phyloP scores from a whole-genome alignment of 495 filamentous ascomycete species.

The Penicillium silybi region DNA sequence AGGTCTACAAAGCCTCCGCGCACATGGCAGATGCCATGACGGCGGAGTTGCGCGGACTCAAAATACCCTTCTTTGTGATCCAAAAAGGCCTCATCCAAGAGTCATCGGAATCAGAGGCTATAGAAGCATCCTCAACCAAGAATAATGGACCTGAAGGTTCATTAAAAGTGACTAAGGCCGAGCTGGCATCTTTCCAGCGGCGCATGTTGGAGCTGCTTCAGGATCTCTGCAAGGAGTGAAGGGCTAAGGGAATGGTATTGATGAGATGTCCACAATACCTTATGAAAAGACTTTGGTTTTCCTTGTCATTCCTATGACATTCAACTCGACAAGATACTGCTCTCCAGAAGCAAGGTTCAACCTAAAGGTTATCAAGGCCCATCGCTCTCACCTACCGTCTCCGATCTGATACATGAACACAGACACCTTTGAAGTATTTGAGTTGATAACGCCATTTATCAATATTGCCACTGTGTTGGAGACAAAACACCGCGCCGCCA shows the following conservation, averaged over 20 bases:
- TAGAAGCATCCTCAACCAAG: neutral
- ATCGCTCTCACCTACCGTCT: neutral
- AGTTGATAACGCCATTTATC: too few relatives aligned
- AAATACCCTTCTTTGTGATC: constrained; percentile 64
- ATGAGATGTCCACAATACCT: neutral
- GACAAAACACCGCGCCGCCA: too few relatives aligned
- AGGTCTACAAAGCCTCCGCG: constrained; percentile 55
- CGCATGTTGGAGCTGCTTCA: constrained; percentile 60
- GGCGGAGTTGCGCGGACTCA: constrained; percentile 50
- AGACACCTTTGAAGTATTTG: too few relatives aligned
- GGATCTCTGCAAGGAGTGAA: constrained; percentile 54
- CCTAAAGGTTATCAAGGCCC: too few relatives aligned
- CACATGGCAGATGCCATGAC: constrained; percentile 57
- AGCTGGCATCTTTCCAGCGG: constrained; percentile 50
- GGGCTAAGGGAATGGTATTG: neutral
- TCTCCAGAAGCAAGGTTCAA: neutral
- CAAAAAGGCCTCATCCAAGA: constrained; percentile 36
- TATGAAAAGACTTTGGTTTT: neutral
- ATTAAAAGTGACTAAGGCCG: constrained; percentile 31
- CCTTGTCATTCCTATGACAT: neutral
- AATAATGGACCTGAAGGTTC: neutral
- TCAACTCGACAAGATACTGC: too few relatives aligned
- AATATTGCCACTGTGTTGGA: too few relatives aligned
- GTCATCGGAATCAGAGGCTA: neutral
- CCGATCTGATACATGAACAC: too few relatives aligned